Evolutionary conservation across 108 stramenopile genomes (phyloP).

Genomic region (Epipyxis sp.): DNA sequence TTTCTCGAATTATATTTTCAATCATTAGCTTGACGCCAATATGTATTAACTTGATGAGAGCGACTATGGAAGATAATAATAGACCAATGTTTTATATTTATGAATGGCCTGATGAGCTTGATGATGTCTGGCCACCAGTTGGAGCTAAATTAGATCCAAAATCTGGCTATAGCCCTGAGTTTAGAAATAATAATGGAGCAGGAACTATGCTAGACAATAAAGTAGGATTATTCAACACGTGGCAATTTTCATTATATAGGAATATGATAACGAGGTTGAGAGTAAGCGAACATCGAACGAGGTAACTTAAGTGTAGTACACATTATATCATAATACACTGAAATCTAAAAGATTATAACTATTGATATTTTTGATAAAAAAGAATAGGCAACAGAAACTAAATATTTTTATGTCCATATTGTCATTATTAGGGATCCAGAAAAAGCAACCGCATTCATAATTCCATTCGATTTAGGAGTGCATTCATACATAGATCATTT

Average conservation of each 20-base stretch:
- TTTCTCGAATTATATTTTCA: too few relatives aligned
- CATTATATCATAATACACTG: too few relatives aligned
- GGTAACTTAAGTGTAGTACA: background rate
- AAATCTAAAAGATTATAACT: too few relatives aligned
- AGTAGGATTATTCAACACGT: conserved; percentile 19
- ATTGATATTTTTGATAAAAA: too few relatives aligned
- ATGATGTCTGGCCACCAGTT: conserved; percentile 27
- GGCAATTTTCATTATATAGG: conserved; percentile 32
- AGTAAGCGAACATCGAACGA: background rate
- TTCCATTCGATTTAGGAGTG: conserved; percentile 28
- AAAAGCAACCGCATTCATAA: conserved; percentile 14
- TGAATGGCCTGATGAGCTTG: conserved; percentile 25
- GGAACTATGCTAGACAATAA: conserved; percentile 13
- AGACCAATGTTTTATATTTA: conserved; percentile 25
- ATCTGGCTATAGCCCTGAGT: conserved; percentile 1
- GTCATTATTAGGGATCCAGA: conserved; percentile 16
- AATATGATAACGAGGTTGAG: conserved; percentile 20
- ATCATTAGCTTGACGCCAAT: too few relatives aligned
- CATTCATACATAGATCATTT: conserved; percentile 33
- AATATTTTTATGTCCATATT: too few relatives aligned
- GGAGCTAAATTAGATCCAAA: background rate
- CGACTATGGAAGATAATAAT: background rate
- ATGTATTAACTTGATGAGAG: too few relatives aligned
- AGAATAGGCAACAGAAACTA: too few relatives aligned
- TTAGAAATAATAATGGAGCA: conserved; percentile 20